These are phyloP conservation scores for Diddensiella santjacobensis DNA, from an alignment of 805 yeast genomes.

Conservation along the genomic window DNA sequence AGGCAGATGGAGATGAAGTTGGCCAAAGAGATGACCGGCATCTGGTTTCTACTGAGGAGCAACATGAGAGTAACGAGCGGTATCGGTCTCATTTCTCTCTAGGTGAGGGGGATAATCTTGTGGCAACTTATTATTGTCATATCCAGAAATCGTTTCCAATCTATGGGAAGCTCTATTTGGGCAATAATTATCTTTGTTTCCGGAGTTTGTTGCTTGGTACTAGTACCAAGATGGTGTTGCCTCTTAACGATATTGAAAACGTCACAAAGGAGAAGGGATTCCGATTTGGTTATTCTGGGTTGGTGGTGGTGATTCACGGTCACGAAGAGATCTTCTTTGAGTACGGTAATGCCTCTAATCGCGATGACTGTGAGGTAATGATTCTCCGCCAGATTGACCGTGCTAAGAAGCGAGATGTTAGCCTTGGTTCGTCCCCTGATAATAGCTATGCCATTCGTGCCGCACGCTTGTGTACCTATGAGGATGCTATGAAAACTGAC, in stretches of 20 bases:
- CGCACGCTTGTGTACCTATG: constrained; percentile 64
- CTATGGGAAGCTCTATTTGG: constrained; percentile 79
- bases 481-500: constrained; percentile 41
- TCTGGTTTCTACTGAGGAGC: constrained; percentile 43
- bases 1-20: constrained; percentile 22
- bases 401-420: constrained; percentile 10
- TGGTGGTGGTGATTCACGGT: constrained; percentile 66
- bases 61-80: constrained; percentile 48
- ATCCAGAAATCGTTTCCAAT: constrained; percentile 68
- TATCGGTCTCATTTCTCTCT: constrained; percentile 67
- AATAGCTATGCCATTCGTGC: constrained; percentile 36
- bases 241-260: constrained; percentile 66
- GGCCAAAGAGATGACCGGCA: constrained; percentile 42
- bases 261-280: constrained; percentile 66
- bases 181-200: constrained; percentile 68
- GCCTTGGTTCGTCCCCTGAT: constrained; percentile 9
- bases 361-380: constrained; percentile 67
- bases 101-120: constrained; percentile 45
- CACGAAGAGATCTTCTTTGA: constrained; percentile 76
- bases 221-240: constrained; percentile 76
- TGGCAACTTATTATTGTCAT: constrained; percentile 69
- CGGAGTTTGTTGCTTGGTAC: constrained; percentile 76
- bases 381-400: constrained; percentile 49
- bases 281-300: constrained; percentile 63
- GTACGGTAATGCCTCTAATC: constrained; percentile 38